Evolutionary conservation across 2,329 filamentous ascomycete species (phyloP), one percentile per base, ranked within the genome.

Genomic region (Drechslera avenae): DNA sequence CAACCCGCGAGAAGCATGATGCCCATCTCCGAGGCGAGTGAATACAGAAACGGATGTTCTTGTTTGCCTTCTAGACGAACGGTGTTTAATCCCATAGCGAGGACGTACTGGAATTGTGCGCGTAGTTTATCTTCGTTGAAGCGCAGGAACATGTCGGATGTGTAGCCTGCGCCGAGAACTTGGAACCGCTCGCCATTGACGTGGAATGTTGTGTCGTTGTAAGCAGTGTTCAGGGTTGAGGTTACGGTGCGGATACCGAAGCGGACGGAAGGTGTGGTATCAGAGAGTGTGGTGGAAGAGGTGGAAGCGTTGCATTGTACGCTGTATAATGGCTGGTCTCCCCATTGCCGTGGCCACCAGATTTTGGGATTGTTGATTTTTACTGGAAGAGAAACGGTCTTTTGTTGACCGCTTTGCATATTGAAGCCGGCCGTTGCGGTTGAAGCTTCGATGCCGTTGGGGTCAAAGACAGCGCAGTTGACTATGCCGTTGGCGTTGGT

Each of bases 331-430:
- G 81, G 80, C 57, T 85, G 84, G 0, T 69, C 57, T 2, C 84
- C 84, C 84, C 84, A 87, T 41, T 76, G 72, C 33, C 75, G 78
- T 0, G 85, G 84, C 83, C 84, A 87, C 85, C 85, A 87, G 10
- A 86, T 74, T 10, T 76, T 59, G 0, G 83, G 80, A 1, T 77
- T 68, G 0, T 69, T 43, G 10, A 86, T 54, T 1, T 63, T 62
- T 7, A 34, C 39, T 14, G 37, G 41, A 7, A 56, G 13, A 3
- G 42, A 17, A n/a, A 51, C 18, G 14, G 44, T 43, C 4, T 18
- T 7, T 34, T 47, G 14, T 13, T 39, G 42, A 3, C 47, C 34
- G 4, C 45, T 5, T 7, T 12, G n/a, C 5, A 56, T 36, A 5
- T 44, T 41, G 33, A 56, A 56, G 6, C 8, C 21, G 16, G 28